Conservation (phyloP, 768 basidiomycete genomes). For the Candolleomyces efflorescens region DNA sequence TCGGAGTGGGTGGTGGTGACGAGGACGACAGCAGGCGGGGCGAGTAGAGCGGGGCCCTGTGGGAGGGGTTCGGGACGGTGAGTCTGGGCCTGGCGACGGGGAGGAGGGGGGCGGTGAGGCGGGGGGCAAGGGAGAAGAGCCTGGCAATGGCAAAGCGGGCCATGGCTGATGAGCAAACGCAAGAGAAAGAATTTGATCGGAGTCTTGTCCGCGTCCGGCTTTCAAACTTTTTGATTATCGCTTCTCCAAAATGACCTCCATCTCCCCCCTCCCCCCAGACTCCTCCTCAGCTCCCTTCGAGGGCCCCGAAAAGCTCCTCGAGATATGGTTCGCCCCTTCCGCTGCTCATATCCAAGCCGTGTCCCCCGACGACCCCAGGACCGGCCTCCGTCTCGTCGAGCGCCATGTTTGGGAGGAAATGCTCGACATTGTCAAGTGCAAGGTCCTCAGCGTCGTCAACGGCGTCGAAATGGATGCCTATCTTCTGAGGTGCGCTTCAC, state of each 20-base stretch:
- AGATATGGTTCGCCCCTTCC: conserved; percentile 95
- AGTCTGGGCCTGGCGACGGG: conserved; percentile 7
- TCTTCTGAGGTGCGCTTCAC: conserved; percentile 73
- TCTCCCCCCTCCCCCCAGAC: conserved; percentile 18
- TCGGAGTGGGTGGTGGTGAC: conserved; percentile 9
- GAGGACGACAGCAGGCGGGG: conserved; percentile 7
- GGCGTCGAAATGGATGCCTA: conserved; percentile 95
- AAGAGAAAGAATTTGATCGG: neutral
- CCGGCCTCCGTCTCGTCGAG: conserved; percentile 75
- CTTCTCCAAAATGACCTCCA: conserved; percentile 2
- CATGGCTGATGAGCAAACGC: conserved; percentile 13
- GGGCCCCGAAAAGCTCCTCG: conserved; percentile 92
- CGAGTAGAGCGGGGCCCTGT: conserved; percentile 7
- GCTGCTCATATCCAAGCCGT: conserved; percentile 52
- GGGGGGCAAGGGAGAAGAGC: conserved; percentile 14
- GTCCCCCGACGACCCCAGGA: conserved; percentile 35
- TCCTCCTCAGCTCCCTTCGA: conserved; percentile 63
- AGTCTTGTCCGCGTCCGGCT: neutral
- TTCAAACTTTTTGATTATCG: conserved; percentile 1
- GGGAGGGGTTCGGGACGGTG: conserved; percentile 8
- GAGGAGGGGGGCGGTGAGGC: conserved; percentile 11
- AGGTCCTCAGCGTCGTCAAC: conserved; percentile 85
- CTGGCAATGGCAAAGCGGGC: conserved; percentile 27
- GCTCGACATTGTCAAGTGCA: conserved; percentile 95
- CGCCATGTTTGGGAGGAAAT: conserved; percentile 90